Evolutionary conservation across 208 protist species (phyloP), one percentile per base, ranked within the genome.

Genomic region (Zelonia costaricensis): DNA sequence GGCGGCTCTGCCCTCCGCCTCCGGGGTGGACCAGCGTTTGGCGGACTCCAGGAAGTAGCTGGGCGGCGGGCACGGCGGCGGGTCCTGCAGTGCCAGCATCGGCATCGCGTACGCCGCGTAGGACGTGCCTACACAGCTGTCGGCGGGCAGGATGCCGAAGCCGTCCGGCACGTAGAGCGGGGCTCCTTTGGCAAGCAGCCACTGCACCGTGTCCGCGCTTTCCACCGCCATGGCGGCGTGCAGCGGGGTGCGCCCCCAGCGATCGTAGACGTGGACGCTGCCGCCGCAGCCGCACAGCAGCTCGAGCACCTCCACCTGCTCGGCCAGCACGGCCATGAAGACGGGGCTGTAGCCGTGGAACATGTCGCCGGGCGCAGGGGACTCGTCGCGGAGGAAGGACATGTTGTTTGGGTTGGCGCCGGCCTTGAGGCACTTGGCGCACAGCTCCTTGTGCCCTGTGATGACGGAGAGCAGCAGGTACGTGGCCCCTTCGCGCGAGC

Each of bases 351-450:
- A 95, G 46, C 89, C 89, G 63, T 95, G 89, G 60, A 78, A 83
- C 86, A 95, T 92, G 54, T 93, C 81, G n/a, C 66, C 73, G n/a
- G 69, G 59, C 7, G 68, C 43, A 31, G 78, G 81, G 30, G 72
- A 70, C 39, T 78, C 74, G 38, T 93, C 84, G 31, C 68, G 75
- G 47, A 95, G 71, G 52, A 95, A 95, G 20, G 74, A 69, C 70
- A 91, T 85, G 51, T 83, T 82, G 64, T 95, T 95, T n/a, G 86
- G 81, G 71, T 93, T 88, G n/a, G 89, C 84, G 63, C 80, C 86
- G 25, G 79, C 72, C 43, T 88, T 78, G 28, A 95, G 72, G 59
- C 89, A 93, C 48, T 79, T 80, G 27, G 58, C 49, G 40, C 81
- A 85, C 30, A 93, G 70, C 27, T 79, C 78, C 23, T 63, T 72